Percentiles rank a stretch among this genome's conserved stretches.
These are phyloP conservation scores for Cephalotrichum gorgonifer DNA, from an alignment of 2,329 filamentous ascomycete species.

Conservation along the genomic window DNA sequence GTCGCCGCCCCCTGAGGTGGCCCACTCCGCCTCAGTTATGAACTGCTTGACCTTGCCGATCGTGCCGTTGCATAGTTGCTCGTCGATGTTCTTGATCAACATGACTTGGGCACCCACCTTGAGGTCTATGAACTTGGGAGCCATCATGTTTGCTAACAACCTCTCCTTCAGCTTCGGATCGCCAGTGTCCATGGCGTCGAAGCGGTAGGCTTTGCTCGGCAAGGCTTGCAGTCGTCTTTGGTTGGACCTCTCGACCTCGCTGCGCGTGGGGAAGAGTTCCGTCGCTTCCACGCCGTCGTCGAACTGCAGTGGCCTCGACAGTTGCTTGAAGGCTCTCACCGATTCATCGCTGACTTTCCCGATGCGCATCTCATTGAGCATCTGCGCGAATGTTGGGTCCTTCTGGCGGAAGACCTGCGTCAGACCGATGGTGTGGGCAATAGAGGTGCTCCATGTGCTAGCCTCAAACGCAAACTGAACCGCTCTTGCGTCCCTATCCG, in stretches of 20 bases:
- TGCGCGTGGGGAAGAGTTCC: constrained; percentile 84
- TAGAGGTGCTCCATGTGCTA: constrained; percentile 80
- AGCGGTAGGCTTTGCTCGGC: constrained; percentile 56
- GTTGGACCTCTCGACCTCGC: constrained; percentile 85
- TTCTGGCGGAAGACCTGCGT: constrained; percentile 96
- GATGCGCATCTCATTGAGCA: constrained; percentile 97
- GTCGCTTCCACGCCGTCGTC: constrained; percentile 63
- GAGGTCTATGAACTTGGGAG: constrained; percentile 66
- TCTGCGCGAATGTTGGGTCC: constrained; percentile 76
- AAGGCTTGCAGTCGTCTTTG: constrained; percentile 60
- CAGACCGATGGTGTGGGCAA: constrained; percentile 90
- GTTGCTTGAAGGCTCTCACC: constrained; percentile 61
- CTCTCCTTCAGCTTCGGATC: constrained; percentile 64
- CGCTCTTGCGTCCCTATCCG: constrained; percentile 55
- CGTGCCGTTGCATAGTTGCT: constrained; percentile 86
- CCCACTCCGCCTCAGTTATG: constrained; percentile 41
- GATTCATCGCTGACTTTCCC: constrained; percentile 71
- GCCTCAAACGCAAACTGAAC: constrained; percentile 92
- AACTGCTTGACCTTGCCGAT: constrained; percentile 78
- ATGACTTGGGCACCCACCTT: constrained; percentile 95
- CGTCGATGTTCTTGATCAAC: constrained; percentile 99
- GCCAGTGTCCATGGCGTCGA: constrained; percentile 66
- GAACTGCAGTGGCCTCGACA: constrained; percentile 62
- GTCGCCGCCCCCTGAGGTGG: constrained; percentile 28
- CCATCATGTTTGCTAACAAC: constrained; percentile 84